Base-by-base conservation (phyloP, 352 stramenopile genomes). In the Chrysophaeum taylorii region DNA sequence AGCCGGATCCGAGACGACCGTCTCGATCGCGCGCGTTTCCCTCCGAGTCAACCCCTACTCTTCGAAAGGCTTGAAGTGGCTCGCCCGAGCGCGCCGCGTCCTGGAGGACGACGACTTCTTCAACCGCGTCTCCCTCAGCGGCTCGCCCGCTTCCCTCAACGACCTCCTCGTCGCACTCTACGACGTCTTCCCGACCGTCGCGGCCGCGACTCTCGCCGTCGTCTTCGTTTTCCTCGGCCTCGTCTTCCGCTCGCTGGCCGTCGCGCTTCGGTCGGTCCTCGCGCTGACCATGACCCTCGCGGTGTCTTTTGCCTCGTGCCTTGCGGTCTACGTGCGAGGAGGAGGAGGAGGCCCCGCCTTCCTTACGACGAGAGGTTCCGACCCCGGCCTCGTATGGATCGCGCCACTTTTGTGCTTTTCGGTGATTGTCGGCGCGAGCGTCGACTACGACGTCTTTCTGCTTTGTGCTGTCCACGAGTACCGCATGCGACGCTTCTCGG, bases 371-470 rank as follows among this genome's bases (percentile, higher is more conserved):
- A 31, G 57, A 1, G 27, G 14, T 9, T 9, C 57, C 9, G 31
- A 66, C 57, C 53, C 53, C 57, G 70, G 75, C 36, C 54, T 82
- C 29, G 78, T 67, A 5, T 82, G 78, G 78, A 70, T 78, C 0
- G 64, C 74, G 33, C 76, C 76, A 1, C 72, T 82, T 35, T 76
- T 82, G 60, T 74, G 72, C 43, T 78, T 82, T 62, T 75, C 63
- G 37, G 78, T 82, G 27, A 74, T 81, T 38, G 75, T 77, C 29
- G 78, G 78, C 16, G 64, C 81, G 4, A 71, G 45, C 0, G 48
- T 81, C 16, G 78, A 82, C 69, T 82, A 82, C 64, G 78, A 82
- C 62, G 69, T 82, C 31, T 79, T 82, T 48, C 68, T 82, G 23
- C 67, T 82, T n/a, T 74, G 42, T 31, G 52, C 73, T 7, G 72